Evolutionary conservation across 345 rosid species (phyloP).

Genomic region (Litchi chinensis): DNA sequence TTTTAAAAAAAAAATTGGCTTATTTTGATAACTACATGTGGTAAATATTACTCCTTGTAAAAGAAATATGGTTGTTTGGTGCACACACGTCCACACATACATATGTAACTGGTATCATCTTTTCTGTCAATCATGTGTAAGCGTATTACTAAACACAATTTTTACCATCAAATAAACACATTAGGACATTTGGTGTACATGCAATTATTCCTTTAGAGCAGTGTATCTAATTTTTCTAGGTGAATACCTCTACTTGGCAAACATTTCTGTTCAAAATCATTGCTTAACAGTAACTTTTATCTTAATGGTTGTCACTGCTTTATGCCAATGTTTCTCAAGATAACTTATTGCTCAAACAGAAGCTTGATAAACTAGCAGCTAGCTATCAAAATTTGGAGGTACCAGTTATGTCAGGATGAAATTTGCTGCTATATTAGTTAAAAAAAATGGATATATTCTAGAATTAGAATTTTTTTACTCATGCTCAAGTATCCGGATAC

Average conservation of each 20-base stretch:
- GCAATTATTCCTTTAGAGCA: background rate
- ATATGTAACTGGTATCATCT: too few relatives aligned
- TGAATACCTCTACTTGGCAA: background rate
- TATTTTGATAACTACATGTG: too few relatives aligned
- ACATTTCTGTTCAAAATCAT: constrained; percentile 9
- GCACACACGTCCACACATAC: too few relatives aligned
- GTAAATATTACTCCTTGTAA: too few relatives aligned
- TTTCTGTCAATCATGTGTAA: too few relatives aligned
- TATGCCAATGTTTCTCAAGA: constrained; percentile 94
- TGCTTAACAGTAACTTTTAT: background rate
- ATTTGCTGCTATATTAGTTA: background rate
- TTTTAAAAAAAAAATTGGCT: too few relatives aligned
- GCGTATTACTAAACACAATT: too few relatives aligned
- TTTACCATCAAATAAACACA: background rate
- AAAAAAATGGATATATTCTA: background rate
- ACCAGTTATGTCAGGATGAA: constrained; percentile 8
- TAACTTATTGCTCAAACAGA: constrained; percentile 86
- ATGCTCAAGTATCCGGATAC: constrained; percentile 47
- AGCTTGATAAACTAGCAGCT: constrained; percentile 80
- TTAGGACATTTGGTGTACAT: background rate
- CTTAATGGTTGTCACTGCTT: constrained; percentile 66
- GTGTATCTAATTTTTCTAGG: background rate
- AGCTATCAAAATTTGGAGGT: constrained; percentile 89
- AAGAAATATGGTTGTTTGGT: too few relatives aligned
- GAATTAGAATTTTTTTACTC: background rate